Conservation (phyloP, 2,329 filamentous ascomycete genomes). For the Aureobasidium leucospermi region DNA sequence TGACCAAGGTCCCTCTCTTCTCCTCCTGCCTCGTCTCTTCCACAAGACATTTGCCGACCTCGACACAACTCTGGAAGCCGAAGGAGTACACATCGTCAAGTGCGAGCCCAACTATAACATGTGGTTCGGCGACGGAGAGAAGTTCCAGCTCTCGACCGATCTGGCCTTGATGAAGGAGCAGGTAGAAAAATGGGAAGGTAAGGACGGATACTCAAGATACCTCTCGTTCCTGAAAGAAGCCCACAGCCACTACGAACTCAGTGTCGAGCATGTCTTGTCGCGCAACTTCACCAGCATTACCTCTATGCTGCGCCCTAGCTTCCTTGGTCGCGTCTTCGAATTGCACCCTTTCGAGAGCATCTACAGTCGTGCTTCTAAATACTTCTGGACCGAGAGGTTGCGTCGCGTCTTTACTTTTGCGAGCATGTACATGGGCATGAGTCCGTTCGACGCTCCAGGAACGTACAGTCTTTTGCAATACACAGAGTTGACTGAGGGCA, state of each 20-base stretch:
- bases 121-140: conserved; percentile 62
- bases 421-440: conserved; percentile 81
- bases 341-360: conserved; percentile 67
- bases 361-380: conserved; percentile 56
- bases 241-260: conserved; percentile 63
- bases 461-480: conserved; percentile 70
- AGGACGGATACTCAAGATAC: conserved; percentile 63
- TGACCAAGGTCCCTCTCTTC: conserved; percentile 68
- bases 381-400: conserved; percentile 63
- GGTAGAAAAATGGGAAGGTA: conserved; percentile 66
- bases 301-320: conserved; percentile 51
- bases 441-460: conserved; percentile 65
- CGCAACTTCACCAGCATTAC: conserved; percentile 58
- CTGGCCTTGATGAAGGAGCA: conserved; percentile 62
- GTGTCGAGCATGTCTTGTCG: conserved; percentile 56
- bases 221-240: conserved; percentile 59
- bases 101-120: conserved; percentile 71
- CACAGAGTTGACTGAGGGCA: conserved; percentile 67
- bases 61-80: conserved; percentile 55
- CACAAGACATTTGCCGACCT: conserved; percentile 62
- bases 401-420: conserved; percentile 68
- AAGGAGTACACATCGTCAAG: conserved; percentile 61
- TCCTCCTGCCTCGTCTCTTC: conserved; percentile 65
- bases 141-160: conserved; percentile 60
- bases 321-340: conserved; percentile 51